Evolutionary conservation across 805 yeast genomes (phyloP), one percentile per base, ranked within the genome.

Genomic region (Metschnikowia arizonensis): DNA sequence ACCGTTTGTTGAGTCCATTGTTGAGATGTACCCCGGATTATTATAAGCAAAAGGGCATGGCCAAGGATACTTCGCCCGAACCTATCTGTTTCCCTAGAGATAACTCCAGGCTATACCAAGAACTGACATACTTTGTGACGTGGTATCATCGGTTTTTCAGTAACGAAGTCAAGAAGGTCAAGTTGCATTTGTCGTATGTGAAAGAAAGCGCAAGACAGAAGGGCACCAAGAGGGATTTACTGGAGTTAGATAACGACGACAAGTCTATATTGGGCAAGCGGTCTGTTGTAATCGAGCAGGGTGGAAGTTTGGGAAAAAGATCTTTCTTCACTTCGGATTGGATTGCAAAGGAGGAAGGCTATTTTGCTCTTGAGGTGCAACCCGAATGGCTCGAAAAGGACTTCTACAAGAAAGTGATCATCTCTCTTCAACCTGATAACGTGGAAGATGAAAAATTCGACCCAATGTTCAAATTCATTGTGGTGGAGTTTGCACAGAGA

Each of bases 11-110:
- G 60, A 85, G 83, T 58, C 97, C 97, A 0, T 62, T 88, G 40
- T 76, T 87, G 58, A 76, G 96, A 65, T 88, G 97, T 66, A 85
- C 89, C 3, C 97, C 97, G 2, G 83, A 83, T 44, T 65, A 77
- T 39, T 88, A 85, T 60, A 73, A 68, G 57, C 76, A 73, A 53
- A 83, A 82, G 59, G 91, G 90, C 7, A 48, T 70, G 30, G 82
- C 81, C 25, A 79, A 80, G 53, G 72, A 71, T 49, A 61, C 65
- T 14, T 56, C 68, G 1, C 77, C 88, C 32, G 93, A 72, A 42
- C 97, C 97, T n/a, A 86, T 88, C 63, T 88, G 97, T 63, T 77
- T 86, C 17, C 97, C 96, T 10, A 71, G 68, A 28, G 90, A 85
- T 55, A 75, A 80, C 47, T 56, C 73, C 10, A 72, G 68, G 32